Evolutionary conservation across 2,329 filamentous ascomycete genomes (phyloP), one percentile per base, ranked within the genome.

Genomic region (Ophiocordyceps camponoti-floridani): DNA sequence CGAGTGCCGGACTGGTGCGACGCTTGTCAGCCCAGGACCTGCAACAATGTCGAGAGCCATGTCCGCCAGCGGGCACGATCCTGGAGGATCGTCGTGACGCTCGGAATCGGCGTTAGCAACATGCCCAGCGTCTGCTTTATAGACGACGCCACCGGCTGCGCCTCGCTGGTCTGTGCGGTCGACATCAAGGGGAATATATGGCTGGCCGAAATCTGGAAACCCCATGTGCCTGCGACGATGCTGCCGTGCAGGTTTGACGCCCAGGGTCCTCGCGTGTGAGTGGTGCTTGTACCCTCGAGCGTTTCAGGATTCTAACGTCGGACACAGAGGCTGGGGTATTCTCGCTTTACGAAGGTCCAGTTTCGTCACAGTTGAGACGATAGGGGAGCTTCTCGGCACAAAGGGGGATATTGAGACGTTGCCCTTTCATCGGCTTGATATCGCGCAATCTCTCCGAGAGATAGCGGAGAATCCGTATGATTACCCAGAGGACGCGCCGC

Each of bases 71-170:
- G 73, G 43, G 59, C 62, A 30, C 59, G 66, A 5, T 67, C 66
- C 45, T 75, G 70, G 69, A 64, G 65, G 42, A 68, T 77, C 23
- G 52, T 72, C 1, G 53, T 76, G 4, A 54, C 61, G 2, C 58
- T 72, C 0, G 62, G 62, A 1, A 31, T 16, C 0, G 42, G 47
- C 0, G 68, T 65, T 0, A 50, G 58, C 33, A 77, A 77, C 41
- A 62, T 76, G 1, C 73, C 73, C 6, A 72, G 66, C 44, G 55
- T 77, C n/a, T 59, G 64, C 26, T 75, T 77, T 48, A 53, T 65
- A 43, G 65, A 68, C 44, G 63, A 72, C 46, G 49, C 56, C 1
- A 38, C 60, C 2, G 73, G 73, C 2, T 51, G 65, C 2, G 73
- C 71, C 2, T 63, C 70, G 5, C 69, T 66, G 48, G 53, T 77